Conservation (phyloP, 2,329 filamentous ascomycete genomes). For the Arthrinium phaeospermum region DNA sequence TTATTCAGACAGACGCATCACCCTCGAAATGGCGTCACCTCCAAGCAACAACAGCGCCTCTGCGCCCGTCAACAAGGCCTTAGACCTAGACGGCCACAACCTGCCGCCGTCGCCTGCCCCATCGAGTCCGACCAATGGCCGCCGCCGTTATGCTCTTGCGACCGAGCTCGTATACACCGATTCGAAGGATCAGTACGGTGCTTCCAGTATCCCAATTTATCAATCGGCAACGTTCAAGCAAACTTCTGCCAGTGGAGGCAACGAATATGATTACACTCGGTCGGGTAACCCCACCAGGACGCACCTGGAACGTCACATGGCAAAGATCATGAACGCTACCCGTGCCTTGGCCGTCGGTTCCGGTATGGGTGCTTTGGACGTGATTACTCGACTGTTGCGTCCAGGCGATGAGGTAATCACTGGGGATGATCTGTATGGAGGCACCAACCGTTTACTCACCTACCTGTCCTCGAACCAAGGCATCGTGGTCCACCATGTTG, state of each 20-base stretch:
- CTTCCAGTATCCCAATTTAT: slow-evolving; percentile 96
- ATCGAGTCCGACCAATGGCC: slow-evolving; percentile 84
- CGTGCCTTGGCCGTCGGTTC: slow-evolving; percentile 92
- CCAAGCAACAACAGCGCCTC: slow-evolving; percentile 40
- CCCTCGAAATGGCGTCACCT: slow-evolving; percentile 30
- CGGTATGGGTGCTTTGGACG: slow-evolving; percentile 96
- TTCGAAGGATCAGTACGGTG: slow-evolving; percentile 93
- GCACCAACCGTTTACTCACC: slow-evolving; percentile 90
- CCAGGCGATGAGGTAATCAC: slow-evolving; percentile 97
- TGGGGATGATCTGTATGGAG: slow-evolving; percentile 95
- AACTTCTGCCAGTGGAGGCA: slow-evolving; percentile 76
- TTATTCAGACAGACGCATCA: neutral
- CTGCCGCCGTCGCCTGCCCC: slow-evolving; percentile 91
- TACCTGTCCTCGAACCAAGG: slow-evolving; percentile 88
- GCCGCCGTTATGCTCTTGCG: slow-evolving; percentile 85
- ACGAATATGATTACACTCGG: slow-evolving; percentile 97
- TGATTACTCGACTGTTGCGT: slow-evolving; percentile 87
- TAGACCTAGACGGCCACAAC: slow-evolving; percentile 83
- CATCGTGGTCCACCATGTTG: slow-evolving; percentile 94
- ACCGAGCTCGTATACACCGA: slow-evolving; percentile 98
- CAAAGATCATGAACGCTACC: slow-evolving; percentile 97
- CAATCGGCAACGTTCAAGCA: slow-evolving; percentile 99
- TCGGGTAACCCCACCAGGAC: slow-evolving; percentile 96
- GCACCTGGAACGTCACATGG: slow-evolving; percentile 93
- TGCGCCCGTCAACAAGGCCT: slow-evolving; percentile 56